Percentiles rank a stretch among this genome's conserved stretches.
Conservation (phyloP, 805 yeast genomes). For the Nakazawaea pomicola region DNA sequence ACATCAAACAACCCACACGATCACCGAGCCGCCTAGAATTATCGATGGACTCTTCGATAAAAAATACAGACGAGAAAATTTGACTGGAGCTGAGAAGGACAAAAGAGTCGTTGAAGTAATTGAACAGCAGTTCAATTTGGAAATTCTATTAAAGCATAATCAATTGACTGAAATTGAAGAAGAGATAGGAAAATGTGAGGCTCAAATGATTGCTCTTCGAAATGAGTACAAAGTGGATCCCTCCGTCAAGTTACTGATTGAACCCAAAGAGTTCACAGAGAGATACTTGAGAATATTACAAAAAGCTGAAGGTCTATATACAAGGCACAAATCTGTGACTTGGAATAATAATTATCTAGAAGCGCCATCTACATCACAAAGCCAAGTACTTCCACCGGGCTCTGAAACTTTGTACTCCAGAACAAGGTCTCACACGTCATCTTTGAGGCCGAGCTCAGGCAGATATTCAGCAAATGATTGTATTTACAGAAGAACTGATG, state of each 20-base stretch:
- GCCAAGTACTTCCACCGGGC: conserved; percentile 12
- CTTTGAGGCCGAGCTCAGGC: conserved; percentile 45
- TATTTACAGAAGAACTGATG: conserved; percentile 64
- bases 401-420: conserved; percentile 29
- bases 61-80: not conserved
- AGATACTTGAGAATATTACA: conserved; percentile 31
- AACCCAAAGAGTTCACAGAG: conserved; percentile 39
- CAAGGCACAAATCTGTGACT: conserved; percentile 5
- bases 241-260: conserved; percentile 33
- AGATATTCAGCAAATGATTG: conserved; percentile 37
- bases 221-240: conserved; percentile 38
- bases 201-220: conserved; percentile 49
- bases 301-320: conserved; percentile 17
- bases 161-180: conserved; percentile 46
- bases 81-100: conserved; percentile 2
- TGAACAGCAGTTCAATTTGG: conserved; percentile 48
- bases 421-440: conserved; percentile 45
- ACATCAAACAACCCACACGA: not conserved
- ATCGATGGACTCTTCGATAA: conserved; percentile 9
- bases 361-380: not conserved
- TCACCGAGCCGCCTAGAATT: conserved; percentile 3
- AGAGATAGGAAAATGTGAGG: conserved; percentile 53
- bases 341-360: conserved; percentile 12
- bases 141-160: conserved; percentile 54
- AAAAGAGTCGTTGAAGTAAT: conserved; percentile 27